Evolutionary conservation across 371 early-diverging fungal species (phyloP), one percentile per base, ranked within the genome.

Genomic region (Phascolomyces articulosus): DNA sequence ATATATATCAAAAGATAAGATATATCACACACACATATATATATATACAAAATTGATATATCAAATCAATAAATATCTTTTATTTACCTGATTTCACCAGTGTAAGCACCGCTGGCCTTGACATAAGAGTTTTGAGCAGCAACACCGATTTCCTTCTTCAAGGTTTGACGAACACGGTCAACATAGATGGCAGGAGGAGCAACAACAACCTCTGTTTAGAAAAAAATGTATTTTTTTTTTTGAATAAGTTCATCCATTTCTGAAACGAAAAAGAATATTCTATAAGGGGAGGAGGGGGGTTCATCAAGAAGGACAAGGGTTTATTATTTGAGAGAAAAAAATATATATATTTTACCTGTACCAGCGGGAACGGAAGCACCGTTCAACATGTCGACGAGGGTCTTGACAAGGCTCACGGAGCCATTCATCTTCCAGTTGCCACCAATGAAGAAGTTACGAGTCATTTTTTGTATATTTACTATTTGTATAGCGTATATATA

Each of bases 371-470:
- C 69, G 40, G 68, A 63, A 60, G 85, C 87, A 63, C 84, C 70
- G 86, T 96, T 97, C 63, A 98, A 86, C 60, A 78, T 67, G 55
- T 82, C 80, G 64, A 93, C 87, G 62, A 97, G 85, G 59, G 85
- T 75, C 77, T 91, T 87, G 79, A 90, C 85, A 56, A 88, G 82
- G 59, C 83, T 75, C 54, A 80, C 75, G 65, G 90, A 85, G 78
- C 97, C 98, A 86, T 98, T 98, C 96, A 97, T 94, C 86, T 97
- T 97, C 95, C 96, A 96, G 91, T 97, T 97, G 67, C 89, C 89
- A 65, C 89, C 88, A 74, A 89, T 77, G 79, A 89, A 86, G 75
- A 86, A 86, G 68, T 85, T 87, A 77, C 89, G 89, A 75, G 73
- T 72, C 87, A 87, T 86, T 64, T 67, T 67, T 34, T 34, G 34